Conservation (phyloP, 2,329 filamentous ascomycete genomes). For the Phaeosphaeriaceae sp. region DNA sequence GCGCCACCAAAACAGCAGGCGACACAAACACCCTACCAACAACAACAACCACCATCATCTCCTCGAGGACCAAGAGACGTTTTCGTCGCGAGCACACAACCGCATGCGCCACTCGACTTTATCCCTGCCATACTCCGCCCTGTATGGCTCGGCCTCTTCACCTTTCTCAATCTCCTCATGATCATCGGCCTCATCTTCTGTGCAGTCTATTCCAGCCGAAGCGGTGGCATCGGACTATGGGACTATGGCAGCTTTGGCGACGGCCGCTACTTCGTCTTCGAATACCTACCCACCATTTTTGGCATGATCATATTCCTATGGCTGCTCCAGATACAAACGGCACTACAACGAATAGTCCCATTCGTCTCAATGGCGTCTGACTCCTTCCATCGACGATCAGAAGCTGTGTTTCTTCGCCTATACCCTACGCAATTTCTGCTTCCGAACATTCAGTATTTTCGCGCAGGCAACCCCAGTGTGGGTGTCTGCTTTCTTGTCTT, state of each 20-base stretch:
- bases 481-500: conserved; percentile 71
- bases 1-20: conserved; percentile 10
- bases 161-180: conserved; percentile 72
- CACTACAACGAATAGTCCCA: conserved; percentile 78
- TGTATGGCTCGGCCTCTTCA: conserved; percentile 66
- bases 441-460: conserved; percentile 71
- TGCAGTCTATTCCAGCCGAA: conserved; percentile 55
- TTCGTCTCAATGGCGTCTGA: conserved; percentile 78
- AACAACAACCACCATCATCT: conserved; percentile 16
- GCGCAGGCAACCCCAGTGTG: conserved; percentile 71
- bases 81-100: conserved; percentile 56
- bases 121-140: conserved; percentile 75
- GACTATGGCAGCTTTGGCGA: conserved; percentile 74
- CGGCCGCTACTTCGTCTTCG: conserved; percentile 81
- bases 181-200: conserved; percentile 74
- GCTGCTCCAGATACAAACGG: conserved; percentile 74
- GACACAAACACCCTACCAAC: conserved; percentile 2
- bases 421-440: conserved; percentile 71
- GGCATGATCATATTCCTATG: conserved; percentile 76
- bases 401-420: conserved; percentile 69
- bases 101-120: conserved; percentile 65
- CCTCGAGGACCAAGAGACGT: conserved; percentile 44
- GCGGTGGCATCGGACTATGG: conserved; percentile 68
- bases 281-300: conserved; percentile 81
- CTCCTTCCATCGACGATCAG: conserved; percentile 64